Conservation (phyloP, 495 filamentous ascomycete species). For the Hyaloscypha bicolor region DNA sequence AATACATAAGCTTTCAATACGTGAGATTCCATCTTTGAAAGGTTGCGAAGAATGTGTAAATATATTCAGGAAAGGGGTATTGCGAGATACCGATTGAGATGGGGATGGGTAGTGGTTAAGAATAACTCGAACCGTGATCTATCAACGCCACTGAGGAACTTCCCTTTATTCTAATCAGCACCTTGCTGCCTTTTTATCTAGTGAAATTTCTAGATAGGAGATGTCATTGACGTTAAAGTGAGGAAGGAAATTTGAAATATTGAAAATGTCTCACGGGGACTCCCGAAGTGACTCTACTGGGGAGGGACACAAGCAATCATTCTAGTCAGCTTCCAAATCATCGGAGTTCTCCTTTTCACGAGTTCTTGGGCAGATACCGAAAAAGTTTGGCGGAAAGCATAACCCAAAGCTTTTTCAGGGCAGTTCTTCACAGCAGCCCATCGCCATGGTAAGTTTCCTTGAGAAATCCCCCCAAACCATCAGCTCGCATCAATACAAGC, state of each 20-base stretch:
- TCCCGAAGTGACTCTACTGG: neutral
- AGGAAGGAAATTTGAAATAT: neutral
- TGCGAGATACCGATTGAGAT: neutral
- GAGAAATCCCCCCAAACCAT: neutral
- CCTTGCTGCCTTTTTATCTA: neutral
- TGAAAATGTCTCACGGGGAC: neutral
- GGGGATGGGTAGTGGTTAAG: neutral
- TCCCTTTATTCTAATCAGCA: neutral
- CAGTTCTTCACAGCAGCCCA: too few species aligned
- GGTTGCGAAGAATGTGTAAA: neutral
- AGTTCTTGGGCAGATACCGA: neutral
- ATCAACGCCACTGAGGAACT: neutral
- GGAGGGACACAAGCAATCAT: neutral
- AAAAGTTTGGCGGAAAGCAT: neutral
- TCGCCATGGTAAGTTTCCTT: too few species aligned
- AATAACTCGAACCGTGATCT: neutral
- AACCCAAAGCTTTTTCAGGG: too few species aligned
- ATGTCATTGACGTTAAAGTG: neutral
- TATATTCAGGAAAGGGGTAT: neutral
- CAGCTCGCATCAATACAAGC: conserved; percentile 14
- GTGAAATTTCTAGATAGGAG: neutral
- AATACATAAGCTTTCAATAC: neutral
- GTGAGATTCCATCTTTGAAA: neutral
- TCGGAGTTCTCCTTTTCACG: too few species aligned
- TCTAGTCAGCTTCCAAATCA: too few species aligned